Base-by-base conservation (phyloP, 2,329 filamentous ascomycete genomes). In the Aspergillus chevalieri region DNA sequence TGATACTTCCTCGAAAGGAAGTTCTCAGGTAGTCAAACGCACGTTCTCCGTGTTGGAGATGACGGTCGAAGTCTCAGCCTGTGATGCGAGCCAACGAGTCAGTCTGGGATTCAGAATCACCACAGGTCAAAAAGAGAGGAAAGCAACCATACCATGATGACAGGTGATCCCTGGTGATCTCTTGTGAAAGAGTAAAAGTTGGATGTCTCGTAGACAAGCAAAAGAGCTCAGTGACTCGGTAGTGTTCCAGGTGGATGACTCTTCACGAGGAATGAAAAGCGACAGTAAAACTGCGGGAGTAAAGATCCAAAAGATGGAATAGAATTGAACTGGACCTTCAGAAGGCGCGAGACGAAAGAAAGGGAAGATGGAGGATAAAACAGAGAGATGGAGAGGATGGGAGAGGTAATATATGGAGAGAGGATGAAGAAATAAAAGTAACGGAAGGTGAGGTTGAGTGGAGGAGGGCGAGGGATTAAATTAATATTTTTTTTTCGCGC, bases 31-130 rank as follows among this genome's bases (percentile, higher is more conserved):
- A 58, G 57, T 30, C 26, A 57, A 65, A 70, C 69, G 65, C 63
- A 73, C 70, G 70, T 72, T 73, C 65, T 69, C 69, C 65, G 69
- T 71, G 58, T 73, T 72, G 64, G 73, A 75, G 66, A 74, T 52
- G 61, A 66, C 65, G 52, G 69, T 72, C 59, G 71, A 71, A 51
- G 58, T 51, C 60, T 69, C 68, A 62, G 65, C 65, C 69, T 71
- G 46, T 44, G 45, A 22, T 28, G 22, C 24, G 33, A 86, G 15
- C 17, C 10, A 43, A 12, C 46, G 19, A 43, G 47, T 52, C 6
- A 74, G 42, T 44, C 17, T 19, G 10, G 10, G 9, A 41, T 19
- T 41, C 38, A 19, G 19, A 8, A 2, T 12, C 17, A 9, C 17
- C 17, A n/a, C 10, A 12, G 14, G 15, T 22, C 30, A 24, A 30